phyloP scores from a whole-genome alignment of 257 asterid species.

The Nicotiana obtusifolia region DNA sequence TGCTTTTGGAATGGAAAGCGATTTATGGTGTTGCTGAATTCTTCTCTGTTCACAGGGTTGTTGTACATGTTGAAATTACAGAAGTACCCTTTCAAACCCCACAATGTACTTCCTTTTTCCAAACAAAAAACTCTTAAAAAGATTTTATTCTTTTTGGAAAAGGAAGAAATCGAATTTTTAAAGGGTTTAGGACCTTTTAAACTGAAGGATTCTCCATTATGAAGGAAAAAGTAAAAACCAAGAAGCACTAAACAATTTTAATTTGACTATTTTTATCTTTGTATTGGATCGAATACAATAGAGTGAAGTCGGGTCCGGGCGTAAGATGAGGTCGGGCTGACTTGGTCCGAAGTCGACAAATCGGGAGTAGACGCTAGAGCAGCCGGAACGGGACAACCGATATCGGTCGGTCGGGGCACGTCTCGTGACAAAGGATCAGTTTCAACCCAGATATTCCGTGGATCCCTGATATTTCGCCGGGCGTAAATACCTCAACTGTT shows the following conservation, averaged over 20 bases:
- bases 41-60: background rate
- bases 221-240: background rate
- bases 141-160: slow-evolving; percentile 36
- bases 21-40: slow-evolving; percentile 5
- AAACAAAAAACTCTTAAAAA: slow-evolving; percentile 19
- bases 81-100: slow-evolving; percentile 12
- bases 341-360: too few species aligned
- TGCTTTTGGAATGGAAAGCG: slow-evolving; percentile 1
- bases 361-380: too few species aligned
- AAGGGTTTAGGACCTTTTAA: background rate
- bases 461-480: too few species aligned
- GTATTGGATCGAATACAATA: too few species aligned
- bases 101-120: background rate
- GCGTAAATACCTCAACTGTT: too few species aligned
- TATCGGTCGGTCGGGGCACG: too few species aligned
- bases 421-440: too few species aligned
- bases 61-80: slow-evolving; percentile 20
- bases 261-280: background rate
- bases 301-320: too few species aligned
- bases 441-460: too few species aligned
- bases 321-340: too few species aligned
- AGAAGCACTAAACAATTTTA: background rate
- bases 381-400: too few species aligned
- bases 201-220: background rate
- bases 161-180: background rate